Conservation (phyloP, 2,329 filamentous ascomycete species). For the Emericellopsis cladophorae region DNA sequence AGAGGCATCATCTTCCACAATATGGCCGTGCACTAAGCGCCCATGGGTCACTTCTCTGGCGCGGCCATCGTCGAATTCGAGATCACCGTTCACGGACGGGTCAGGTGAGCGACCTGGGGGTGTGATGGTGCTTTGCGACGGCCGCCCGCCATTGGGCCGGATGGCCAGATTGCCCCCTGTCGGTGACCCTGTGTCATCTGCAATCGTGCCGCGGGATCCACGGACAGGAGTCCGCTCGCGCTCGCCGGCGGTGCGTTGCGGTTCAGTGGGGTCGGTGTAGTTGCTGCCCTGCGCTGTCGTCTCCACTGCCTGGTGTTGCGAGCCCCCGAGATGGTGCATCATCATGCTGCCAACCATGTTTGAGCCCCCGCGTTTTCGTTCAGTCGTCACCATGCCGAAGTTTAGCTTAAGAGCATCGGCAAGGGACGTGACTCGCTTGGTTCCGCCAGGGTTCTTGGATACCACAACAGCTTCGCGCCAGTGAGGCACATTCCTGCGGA, state of each 20-base stretch:
- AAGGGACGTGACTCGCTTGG: conserved; percentile 90
- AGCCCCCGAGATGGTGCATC: conserved; percentile 52
- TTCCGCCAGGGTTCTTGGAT: conserved; percentile 95
- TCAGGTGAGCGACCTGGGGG: conserved; percentile 13
- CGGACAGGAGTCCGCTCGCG: conserved; percentile 8
- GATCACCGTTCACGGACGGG: conserved; percentile 18
- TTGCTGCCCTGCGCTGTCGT: conserved; percentile 9
- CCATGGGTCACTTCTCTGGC: conserved; percentile 85
- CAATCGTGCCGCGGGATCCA: conserved; percentile 16
- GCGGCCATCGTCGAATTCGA: conserved; percentile 63
- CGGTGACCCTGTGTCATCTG: conserved; percentile 31
- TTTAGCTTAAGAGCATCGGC: conserved; percentile 94
- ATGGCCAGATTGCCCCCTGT: conserved; percentile 12
- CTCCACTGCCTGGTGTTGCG: conserved; percentile 34
- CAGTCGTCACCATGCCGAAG: conserved; percentile 91
- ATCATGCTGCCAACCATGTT: conserved; percentile 73
- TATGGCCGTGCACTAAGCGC: conserved; percentile 81
- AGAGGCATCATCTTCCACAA: conserved; percentile 87
- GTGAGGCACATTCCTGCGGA: conserved; percentile 71
- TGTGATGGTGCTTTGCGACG: conserved; percentile 6
- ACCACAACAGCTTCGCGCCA: conserved; percentile 93
- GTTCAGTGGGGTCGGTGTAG: conserved; percentile 11
- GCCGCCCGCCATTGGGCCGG: not conserved
- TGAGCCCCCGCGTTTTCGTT: conserved; percentile 58
- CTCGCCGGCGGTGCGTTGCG: conserved; percentile 10